phyloP scores from a whole-genome alignment of 2,329 filamentous ascomycete species.

The Scytalidium lignicola region DNA sequence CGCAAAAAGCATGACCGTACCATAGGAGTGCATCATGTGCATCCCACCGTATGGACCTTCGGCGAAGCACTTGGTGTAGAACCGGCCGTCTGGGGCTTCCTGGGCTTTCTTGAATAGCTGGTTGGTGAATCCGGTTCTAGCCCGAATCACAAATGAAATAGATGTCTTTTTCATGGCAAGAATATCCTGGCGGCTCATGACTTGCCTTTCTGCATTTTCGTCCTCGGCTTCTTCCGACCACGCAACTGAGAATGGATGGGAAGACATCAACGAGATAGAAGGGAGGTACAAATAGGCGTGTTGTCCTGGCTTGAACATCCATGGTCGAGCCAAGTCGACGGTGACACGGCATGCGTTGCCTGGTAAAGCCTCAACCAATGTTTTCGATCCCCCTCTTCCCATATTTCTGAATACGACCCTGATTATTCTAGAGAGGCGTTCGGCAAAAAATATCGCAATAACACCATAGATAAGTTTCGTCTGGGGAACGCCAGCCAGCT shows the following conservation, averaged over 20 bases:
- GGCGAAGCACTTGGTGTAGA: conserved; percentile 60
- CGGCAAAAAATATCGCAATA: conserved; percentile 61
- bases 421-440: conserved; percentile 55
- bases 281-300: conserved; percentile 79
- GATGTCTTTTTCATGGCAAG: conserved; percentile 55
- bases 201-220: conserved; percentile 47
- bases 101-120: conserved; percentile 64
- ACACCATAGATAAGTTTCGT: conserved; percentile 55
- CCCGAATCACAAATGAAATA: conserved; percentile 69
- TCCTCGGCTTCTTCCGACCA: conserved; percentile 66
- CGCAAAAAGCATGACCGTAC: conserved; percentile 73
- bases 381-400: conserved; percentile 60
- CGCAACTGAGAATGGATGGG: conserved; percentile 73
- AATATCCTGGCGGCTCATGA: conserved; percentile 55
- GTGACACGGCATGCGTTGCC: conserved; percentile 72
- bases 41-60: conserved; percentile 75
- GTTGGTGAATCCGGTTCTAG: conserved; percentile 68
- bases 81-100: conserved; percentile 52
- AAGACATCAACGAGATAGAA: conserved; percentile 64
- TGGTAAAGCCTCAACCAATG: conserved; percentile 69
- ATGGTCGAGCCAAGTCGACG: conserved; percentile 69
- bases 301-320: conserved; percentile 69
- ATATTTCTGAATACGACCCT: conserved; percentile 62
- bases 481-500: conserved; percentile 50
- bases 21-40: conserved; percentile 68